These are phyloP conservation scores for Alternaria viburni DNA, from an alignment of 2,329 filamentous ascomycete genomes.

Conservation along the genomic window DNA sequence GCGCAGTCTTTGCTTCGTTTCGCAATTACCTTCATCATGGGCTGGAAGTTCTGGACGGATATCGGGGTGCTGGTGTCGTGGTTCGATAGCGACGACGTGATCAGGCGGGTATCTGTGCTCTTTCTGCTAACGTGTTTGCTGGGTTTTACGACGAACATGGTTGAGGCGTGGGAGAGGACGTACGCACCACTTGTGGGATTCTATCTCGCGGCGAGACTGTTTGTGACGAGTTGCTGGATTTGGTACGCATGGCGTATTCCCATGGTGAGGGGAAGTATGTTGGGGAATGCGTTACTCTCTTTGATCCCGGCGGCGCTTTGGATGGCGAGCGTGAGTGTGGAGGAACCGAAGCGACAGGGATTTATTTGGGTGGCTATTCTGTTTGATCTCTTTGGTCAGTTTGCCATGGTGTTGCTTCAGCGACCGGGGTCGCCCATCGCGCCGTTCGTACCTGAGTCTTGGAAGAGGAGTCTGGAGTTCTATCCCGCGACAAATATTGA, in stretches of 20 bases:
- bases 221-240: slow-evolving; percentile 57
- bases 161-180: slow-evolving; percentile 59
- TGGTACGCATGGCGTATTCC: slow-evolving; percentile 59
- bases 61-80: slow-evolving; percentile 63
- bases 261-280: slow-evolving; percentile 64
- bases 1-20: slow-evolving; percentile 65
- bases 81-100: slow-evolving; percentile 68
- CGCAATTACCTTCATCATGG: slow-evolving; percentile 66
- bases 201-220: slow-evolving; percentile 64
- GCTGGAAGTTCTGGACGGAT: slow-evolving; percentile 70
- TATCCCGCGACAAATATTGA: slow-evolving; percentile 69
- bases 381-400: slow-evolving; percentile 60
- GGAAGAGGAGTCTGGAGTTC: slow-evolving; percentile 60
- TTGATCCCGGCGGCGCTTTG: slow-evolving; percentile 61
- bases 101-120: slow-evolving; percentile 64
- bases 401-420: slow-evolving; percentile 51
- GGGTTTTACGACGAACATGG: slow-evolving; percentile 69
- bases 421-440: slow-evolving; percentile 27
- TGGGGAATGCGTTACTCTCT: slow-evolving; percentile 54
- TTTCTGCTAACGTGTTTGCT: slow-evolving; percentile 68
- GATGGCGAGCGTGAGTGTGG: slow-evolving; percentile 65
- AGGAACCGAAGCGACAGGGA: slow-evolving; percentile 61
- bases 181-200: slow-evolving; percentile 66
- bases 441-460: slow-evolving; percentile 19
- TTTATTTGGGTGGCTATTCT: slow-evolving; percentile 64